Conservation (phyloP, 1,284 basidiomycete genomes). For the Irpex sp. region DNA sequence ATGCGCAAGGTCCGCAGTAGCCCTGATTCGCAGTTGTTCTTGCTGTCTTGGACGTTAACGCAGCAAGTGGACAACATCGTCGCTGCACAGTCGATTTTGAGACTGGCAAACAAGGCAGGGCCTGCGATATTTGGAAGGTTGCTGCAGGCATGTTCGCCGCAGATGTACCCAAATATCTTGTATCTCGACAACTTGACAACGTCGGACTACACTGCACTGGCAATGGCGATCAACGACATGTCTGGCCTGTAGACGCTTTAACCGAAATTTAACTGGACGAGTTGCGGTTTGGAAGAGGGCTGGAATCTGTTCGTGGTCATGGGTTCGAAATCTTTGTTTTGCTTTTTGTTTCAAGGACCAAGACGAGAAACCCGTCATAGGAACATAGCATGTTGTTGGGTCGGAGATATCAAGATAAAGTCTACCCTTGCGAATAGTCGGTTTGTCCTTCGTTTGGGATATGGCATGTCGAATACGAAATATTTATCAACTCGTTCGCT, state of each 20-base stretch:
- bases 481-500: no score
- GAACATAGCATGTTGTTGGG: no score
- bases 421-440: no score
- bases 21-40: neutral
- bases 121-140: neutral
- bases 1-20: neutral
- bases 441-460: no score
- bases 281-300: no score
- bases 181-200: constrained; percentile 4
- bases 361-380: no score
- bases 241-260: neutral
- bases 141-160: neutral
- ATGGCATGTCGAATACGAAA: no score
- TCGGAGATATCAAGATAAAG: no score
- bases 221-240: constrained; percentile 3
- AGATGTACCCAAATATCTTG: constrained; percentile 6
- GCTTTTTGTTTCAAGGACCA: no score
- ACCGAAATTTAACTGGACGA: no score
- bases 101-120: neutral
- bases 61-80: constrained; percentile 3
- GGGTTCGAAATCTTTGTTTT: no score
- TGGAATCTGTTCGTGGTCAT: no score
- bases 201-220: constrained; percentile 1
- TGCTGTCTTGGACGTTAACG: constrained; percentile 9
- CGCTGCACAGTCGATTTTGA: neutral